Base-by-base conservation (phyloP, 352 stramenopile species). In the Aphanomyces cochlioides region DNA sequence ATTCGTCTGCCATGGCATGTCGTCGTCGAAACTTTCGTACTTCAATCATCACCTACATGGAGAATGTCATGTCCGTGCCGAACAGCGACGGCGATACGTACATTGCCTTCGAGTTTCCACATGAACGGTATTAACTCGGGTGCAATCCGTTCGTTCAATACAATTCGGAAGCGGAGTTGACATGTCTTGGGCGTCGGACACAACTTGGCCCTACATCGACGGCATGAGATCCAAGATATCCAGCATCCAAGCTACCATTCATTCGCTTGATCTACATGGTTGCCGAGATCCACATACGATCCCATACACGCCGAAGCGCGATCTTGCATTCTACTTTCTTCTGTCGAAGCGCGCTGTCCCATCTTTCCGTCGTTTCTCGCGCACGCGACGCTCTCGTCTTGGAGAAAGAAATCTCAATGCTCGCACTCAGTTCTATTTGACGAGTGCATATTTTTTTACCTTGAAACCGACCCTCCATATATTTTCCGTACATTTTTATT, bases 141-240 rank as follows among this genome's bases (percentile, higher is more conserved):
- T 56, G 84, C 81, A 13, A 88, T 72, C 28, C 82, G 79, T 56
- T 82, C 75, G 59, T 90, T 81, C n/a, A 92, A 72, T 5, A 92
- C 75, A 50, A 92, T 79, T 67, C 82, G 83, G 61, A 92, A 92
- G 65, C 82, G 80, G 53, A 92, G 67, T 47, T 86, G 82, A 69
- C 84, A 92, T 28, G 82, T 89, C 77, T 90, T 89, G 40, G 84
- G 84, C 19, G 84, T 92, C 15, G 82, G 72, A 75, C 81, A 92
- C 60, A 89, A 74, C 57, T 77, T 77, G 3, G 84, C 84, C 84
- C 84, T 89, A 56, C 57, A 38, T 38, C 13, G 5, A 36, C 36
- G 6, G 15, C 37, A 39, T 66, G 28, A 36, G 50, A 59, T 58
- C 3, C 6, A 13, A 73, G 15, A 43, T 34, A 36, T n/a, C 15